Evolutionary conservation across 768 basidiomycete species (phyloP), one percentile per base, ranked within the genome.

Genomic region (Galerina sulciceps): DNA sequence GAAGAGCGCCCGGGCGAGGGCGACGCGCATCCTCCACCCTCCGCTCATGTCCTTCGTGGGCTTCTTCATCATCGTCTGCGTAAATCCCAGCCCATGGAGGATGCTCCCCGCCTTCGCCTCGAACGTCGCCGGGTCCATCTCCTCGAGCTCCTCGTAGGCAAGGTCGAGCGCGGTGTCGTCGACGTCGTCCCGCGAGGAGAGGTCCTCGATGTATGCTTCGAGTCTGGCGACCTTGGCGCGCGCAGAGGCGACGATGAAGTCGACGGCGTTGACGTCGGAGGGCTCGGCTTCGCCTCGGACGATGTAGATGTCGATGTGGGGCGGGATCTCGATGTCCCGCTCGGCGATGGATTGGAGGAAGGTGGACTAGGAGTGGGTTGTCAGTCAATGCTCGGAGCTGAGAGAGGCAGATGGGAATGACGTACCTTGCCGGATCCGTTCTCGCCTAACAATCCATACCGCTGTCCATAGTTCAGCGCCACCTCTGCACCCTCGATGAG

Each of bases 11-110:
- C 96, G 85, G 35, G 96, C 96, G 38, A 99, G 89, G 13, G 96
- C 91, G 54, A 99, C 96, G 72, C 96, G 88, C 96, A 99, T 99
- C 51, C 96, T 85, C 96, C 96, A 99, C 67, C 96, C 96, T 84
- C 96, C 96, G 68, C 87, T 90, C 96, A 99, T 99, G 73, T 99
- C 96, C 77, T 94, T 96, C 31, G 96, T 99, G 3, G 95, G 91
- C 74, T 90, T 92, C 74, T 85, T 84, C 96, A 99, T 97, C 96
- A 99, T 99, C 53, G 79, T 71, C 67, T 83, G 85, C 47, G 82
- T 81, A 79, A 99, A 99, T 14, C 96, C 96, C 38, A 99, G 86
- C 86, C 96, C 97, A 67, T 96, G 92, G n/a, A 99, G 84, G 66
- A 99, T 96, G 65, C 91, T 91, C 52, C 90, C 91, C 1, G 97